Evolutionary conservation across 192 early-diverging fungal genomes (phyloP).

Genomic region (Pecoramyces ruminantium): DNA sequence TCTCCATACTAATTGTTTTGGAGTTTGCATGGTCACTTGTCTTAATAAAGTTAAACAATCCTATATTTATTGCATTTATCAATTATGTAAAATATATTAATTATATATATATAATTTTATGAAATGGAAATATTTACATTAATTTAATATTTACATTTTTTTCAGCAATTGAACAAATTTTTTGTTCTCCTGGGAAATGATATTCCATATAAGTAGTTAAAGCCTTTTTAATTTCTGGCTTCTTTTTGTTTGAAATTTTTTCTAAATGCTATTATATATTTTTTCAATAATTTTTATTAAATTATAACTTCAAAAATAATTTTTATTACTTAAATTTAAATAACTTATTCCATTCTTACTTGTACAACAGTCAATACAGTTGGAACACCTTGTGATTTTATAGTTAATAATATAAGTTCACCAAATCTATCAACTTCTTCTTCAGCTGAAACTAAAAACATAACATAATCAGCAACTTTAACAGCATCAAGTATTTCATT

Average conservation of each 20-base stretch:
- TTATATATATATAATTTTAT: too few relatives aligned
- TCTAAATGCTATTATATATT: conserved; percentile 40
- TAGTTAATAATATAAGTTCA: conserved; percentile 56
- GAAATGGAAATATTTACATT: too few relatives aligned
- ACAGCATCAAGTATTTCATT: conserved; percentile 73
- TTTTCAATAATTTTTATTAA: neutral
- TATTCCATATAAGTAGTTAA: conserved; percentile 64
- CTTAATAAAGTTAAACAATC: conserved; percentile 55
- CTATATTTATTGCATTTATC: neutral
- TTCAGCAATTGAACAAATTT: conserved; percentile 46
- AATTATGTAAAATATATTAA: too few relatives aligned
- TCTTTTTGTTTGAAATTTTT: conserved; percentile 35
- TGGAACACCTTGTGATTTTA: conserved; percentile 77
- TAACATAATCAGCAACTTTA: conserved; percentile 79
- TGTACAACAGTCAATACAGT: conserved; percentile 53
- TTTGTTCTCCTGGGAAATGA: conserved; percentile 74
- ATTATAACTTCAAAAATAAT: too few relatives aligned
- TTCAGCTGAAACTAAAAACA: conserved; percentile 72
- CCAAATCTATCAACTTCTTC: conserved; percentile 91
- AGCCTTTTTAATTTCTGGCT: conserved; percentile 60
- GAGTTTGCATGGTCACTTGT: conserved; percentile 56
- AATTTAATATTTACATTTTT: conserved; percentile 9
- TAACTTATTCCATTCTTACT: too few relatives aligned
- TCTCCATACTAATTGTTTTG: conserved; percentile 69
- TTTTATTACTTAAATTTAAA: too few relatives aligned